Conservation (phyloP, 192 early-diverging fungal genomes). For the Fimicolochytrium jonesii region DNA sequence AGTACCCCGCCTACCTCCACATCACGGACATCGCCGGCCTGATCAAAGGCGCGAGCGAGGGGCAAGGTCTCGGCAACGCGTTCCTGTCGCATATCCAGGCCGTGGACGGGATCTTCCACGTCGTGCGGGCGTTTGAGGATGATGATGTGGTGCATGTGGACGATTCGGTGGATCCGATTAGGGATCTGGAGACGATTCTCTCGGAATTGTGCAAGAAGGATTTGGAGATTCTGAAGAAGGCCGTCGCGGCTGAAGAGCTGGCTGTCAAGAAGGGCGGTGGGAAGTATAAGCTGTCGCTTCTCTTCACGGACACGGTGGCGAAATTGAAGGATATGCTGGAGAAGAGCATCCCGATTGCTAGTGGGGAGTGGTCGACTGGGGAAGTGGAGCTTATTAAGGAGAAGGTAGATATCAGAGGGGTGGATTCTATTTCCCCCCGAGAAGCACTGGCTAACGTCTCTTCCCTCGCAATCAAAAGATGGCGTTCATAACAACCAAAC, state of each 20-base stretch:
- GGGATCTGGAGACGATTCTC: slow-evolving; percentile 94
- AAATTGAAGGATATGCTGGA: slow-evolving; percentile 64
- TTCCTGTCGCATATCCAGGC: slow-evolving; percentile 86
- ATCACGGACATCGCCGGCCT: slow-evolving; percentile 97
- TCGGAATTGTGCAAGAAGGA: slow-evolving; percentile 93
- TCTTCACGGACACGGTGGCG: slow-evolving; percentile 46
- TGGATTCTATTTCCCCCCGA: no score
- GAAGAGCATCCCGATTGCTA: slow-evolving; percentile 80
- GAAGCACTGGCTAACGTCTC: no score
- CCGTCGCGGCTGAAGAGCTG: slow-evolving; percentile 36
- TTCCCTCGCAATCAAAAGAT: slow-evolving; percentile 24
- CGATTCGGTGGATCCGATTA: slow-evolving; percentile 64
- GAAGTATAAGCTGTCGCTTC: no score
- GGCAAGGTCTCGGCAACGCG: slow-evolving; percentile 71
- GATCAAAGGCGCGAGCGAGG: slow-evolving; percentile 63
- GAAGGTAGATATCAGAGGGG: slow-evolving; percentile 65
- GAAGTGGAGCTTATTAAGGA: slow-evolving; percentile 91
- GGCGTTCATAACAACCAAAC: slow-evolving; percentile 88
- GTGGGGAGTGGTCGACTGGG: slow-evolving; percentile 83
- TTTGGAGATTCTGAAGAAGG: slow-evolving; percentile 71
- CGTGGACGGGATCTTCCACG: slow-evolving; percentile 55
- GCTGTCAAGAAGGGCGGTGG: slow-evolving; percentile 40
- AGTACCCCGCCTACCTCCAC: slow-evolving; percentile 72
- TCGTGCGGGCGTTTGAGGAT: slow-evolving; percentile 79
- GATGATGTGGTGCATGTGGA: slow-evolving; percentile 84